phyloP scores from a whole-genome alignment of 352 stramenopile genomes.

The Phytopythium delawarense region DNA sequence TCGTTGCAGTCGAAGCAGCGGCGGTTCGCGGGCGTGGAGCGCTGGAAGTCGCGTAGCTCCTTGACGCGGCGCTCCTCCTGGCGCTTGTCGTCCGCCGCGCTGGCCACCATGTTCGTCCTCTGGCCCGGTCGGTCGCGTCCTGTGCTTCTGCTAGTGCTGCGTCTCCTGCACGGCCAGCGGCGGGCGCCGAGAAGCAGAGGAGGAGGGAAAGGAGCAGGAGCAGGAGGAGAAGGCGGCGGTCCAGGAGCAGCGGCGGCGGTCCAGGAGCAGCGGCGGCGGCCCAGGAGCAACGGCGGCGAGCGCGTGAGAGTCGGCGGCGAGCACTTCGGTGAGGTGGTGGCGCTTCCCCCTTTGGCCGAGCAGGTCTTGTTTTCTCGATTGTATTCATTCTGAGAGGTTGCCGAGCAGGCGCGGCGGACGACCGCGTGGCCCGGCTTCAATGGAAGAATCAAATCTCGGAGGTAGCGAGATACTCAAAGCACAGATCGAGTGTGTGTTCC shows the following conservation, averaged over 20 bases:
- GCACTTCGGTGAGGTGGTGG: neutral
- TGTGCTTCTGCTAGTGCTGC: neutral
- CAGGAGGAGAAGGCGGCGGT: neutral
- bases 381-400: neutral
- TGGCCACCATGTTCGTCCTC: conserved; percentile 18
- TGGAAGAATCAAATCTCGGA: neutral
- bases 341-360: neutral
- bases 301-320: too few species aligned
- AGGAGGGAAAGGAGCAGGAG: neutral
- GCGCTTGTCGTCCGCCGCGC: conserved; percentile 61
- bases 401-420: neutral
- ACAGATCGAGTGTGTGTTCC: too few species aligned
- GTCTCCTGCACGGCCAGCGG: neutral
- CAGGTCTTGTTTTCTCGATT: neutral
- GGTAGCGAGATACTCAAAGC: neutral
- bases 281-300: too few species aligned
- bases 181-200: neutral
- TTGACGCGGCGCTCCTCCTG: conserved; percentile 82
- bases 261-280: neutral
- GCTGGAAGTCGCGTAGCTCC: conserved; percentile 85
- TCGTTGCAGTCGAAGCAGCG: conserved; percentile 90
- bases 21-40: conserved; percentile 59
- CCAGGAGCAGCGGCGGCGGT: neutral
- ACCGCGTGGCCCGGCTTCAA: conserved; percentile 3
- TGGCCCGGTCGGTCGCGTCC: neutral